A percentile compares a stretch with the other conserved stretches of the same genome.
These are phyloP conservation scores for Zymoseptoria pseudotritici DNA, from an alignment of 2,329 filamentous ascomycete genomes.

Conservation along the genomic window DNA sequence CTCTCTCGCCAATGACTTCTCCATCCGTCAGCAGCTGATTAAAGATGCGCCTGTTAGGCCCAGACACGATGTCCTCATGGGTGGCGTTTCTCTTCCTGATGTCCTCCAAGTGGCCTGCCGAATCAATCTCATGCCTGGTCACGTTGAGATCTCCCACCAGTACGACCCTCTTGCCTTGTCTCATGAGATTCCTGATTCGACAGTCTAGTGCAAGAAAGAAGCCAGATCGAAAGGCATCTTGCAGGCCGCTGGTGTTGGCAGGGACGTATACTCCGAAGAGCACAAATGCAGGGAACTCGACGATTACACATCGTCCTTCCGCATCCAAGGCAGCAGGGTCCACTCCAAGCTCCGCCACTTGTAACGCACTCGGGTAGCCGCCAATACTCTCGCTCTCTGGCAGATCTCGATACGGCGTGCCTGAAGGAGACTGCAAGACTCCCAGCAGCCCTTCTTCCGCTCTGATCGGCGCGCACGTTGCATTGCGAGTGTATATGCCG, in stretches of 20 bases:
- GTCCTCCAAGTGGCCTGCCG: slow-evolving; percentile 63
- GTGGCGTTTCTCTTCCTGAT: slow-evolving; percentile 64
- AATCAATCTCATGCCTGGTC: slow-evolving; percentile 60
- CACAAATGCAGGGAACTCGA: slow-evolving; percentile 93
- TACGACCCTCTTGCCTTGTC: slow-evolving; percentile 75
- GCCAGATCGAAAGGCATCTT: slow-evolving; percentile 72
- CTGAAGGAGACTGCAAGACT: slow-evolving; percentile 63
- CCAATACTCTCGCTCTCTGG: slow-evolving; percentile 71
- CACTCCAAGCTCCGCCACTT: slow-evolving; percentile 54
- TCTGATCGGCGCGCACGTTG: slow-evolving; percentile 74
- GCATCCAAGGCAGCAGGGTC: slow-evolving; percentile 73
- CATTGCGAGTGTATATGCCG: slow-evolving; percentile 86
- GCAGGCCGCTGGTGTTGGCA: slow-evolving; percentile 74
- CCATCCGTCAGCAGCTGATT: slow-evolving; percentile 78
- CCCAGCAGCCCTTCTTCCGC: slow-evolving; percentile 94
- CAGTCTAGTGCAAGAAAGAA: slow-evolving; percentile 76
- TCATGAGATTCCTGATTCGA: slow-evolving; percentile 74
- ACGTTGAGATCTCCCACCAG: slow-evolving; percentile 88
- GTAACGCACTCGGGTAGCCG: slow-evolving; percentile 68
- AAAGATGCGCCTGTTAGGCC: slow-evolving; percentile 67
- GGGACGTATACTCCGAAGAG: slow-evolving; percentile 89
- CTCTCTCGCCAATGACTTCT: slow-evolving; percentile 57
- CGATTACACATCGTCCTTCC: slow-evolving; percentile 81
- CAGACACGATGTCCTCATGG: slow-evolving; percentile 63
- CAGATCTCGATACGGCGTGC: slow-evolving; percentile 65